Evolutionary conservation across 768 basidiomycete genomes (phyloP), one percentile per base, ranked within the genome.

Genomic region (Macrolepiota albuminosa): DNA sequence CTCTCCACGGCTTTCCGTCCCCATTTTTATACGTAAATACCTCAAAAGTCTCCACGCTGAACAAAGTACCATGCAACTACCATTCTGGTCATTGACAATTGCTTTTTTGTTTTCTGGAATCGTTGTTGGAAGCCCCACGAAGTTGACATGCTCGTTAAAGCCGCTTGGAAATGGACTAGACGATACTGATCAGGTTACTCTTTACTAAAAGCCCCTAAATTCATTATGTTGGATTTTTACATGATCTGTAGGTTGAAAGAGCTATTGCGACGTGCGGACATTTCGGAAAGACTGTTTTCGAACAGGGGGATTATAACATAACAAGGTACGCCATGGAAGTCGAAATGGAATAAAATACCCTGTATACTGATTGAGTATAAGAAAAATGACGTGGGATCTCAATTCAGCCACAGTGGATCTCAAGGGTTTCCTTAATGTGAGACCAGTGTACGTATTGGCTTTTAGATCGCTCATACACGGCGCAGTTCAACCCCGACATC

Each of bases 341-440:
- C 29, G 52, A 2, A 26, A 50, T 24, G 29, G 13, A 31, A 13
- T 33, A n/a, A 7, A 31, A 13, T 33, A 31, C 4, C 1, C 8
- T 24, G 37, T 16, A 1, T 42, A 39, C 42, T 57, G 21, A 42
- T 6, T 24, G 21, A 24, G 36, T 2, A 36, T 33, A 53, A 82
- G 81, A 66, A 83, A 82, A 62, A 80, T 84, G 81, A 78, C 73
- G 0, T 84, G 83, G 83, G 66, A 83, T 58, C 70, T 84, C 10
- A 68, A 70, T 5, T 70, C 72, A 9, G 71, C 80, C 1, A 75
- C 64, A 14, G 78, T 82, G 6, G 76, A 82, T 60, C 69, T 83
- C 61, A 72, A 72, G n/a, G 76, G 81, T 1, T 72, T 70, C 57
- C 71, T 83, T 10, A 80, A 74, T 58, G 81, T 82, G 50, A 63